Conservation (phyloP, 441 rosid species). For the Croton laevigatus region DNA sequence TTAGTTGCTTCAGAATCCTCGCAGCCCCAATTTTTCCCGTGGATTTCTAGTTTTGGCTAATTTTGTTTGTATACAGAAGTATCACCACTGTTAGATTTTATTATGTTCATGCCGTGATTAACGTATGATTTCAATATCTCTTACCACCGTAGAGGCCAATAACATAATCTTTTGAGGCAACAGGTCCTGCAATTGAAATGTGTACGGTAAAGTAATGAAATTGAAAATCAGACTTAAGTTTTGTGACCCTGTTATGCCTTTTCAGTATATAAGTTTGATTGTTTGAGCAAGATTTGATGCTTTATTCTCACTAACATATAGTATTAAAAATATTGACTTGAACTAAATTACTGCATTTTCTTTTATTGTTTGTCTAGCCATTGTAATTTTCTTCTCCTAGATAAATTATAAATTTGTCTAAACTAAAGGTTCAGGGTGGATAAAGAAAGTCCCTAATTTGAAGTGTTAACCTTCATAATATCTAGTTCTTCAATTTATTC, state of each 20-base stretch:
- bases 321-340: not conserved
- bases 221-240: not conserved
- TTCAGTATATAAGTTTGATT: not conserved
- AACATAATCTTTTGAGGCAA: not conserved
- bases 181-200: not conserved
- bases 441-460: not conserved
- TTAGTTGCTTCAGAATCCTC: not conserved
- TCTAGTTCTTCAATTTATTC: not conserved
- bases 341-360: not conserved
- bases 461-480: not conserved
- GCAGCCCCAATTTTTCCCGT: not conserved
- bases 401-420: not conserved
- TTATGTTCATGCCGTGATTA: not conserved
- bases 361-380: not conserved
- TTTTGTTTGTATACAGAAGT: not conserved
- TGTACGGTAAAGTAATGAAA: not conserved
- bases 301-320: not conserved
- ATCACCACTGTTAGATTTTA: not conserved
- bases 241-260: not conserved
- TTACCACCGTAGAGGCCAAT: not conserved
- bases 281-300: not conserved
- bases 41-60: not conserved
- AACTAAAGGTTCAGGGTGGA: not conserved
- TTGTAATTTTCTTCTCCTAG: not conserved
- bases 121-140: not conserved